Evolutionary conservation across 2,329 filamentous ascomycete genomes (phyloP).

Genomic region (Alternaria brassicae): DNA sequence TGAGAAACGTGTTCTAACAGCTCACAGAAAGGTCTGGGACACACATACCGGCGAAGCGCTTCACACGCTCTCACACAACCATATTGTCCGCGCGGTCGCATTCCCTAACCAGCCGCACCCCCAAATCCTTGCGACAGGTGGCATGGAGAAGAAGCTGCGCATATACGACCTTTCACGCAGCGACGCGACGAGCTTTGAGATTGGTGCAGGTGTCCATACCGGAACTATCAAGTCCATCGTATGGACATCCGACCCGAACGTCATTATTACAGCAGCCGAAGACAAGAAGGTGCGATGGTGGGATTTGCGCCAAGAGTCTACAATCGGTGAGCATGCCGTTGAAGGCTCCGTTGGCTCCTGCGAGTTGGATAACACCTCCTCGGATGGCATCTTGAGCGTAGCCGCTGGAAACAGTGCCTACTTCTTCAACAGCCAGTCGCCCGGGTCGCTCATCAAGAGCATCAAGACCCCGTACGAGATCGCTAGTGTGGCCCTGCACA

Average conservation of each 20-base stretch:
- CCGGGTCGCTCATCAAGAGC: constrained; percentile 76
- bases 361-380: constrained; percentile 72
- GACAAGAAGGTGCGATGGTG: constrained; percentile 96
- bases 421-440: constrained; percentile 81
- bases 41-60: constrained; percentile 91
- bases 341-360: constrained; percentile 90
- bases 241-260: constrained; percentile 88
- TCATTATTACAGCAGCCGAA: constrained; percentile 86
- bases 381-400: constrained; percentile 81
- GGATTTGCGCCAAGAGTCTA: constrained; percentile 78
- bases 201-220: constrained; percentile 82
- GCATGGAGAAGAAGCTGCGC: constrained; percentile 94
- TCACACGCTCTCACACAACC: constrained; percentile 85
- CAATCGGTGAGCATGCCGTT: constrained; percentile 77
- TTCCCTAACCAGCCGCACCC: constrained; percentile 78
- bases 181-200: constrained; percentile 73
- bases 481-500: constrained; percentile 87
- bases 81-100: constrained; percentile 93
- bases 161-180: constrained; percentile 84
- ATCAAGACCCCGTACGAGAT: constrained; percentile 83
- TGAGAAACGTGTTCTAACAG: constrained; percentile 35
- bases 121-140: constrained; percentile 86
- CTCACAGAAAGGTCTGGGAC: constrained; percentile 87
- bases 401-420: constrained; percentile 94
- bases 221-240: constrained; percentile 95